Conservation (phyloP, 2,329 filamentous ascomycete genomes). For the Ophiostoma quercus region DNA sequence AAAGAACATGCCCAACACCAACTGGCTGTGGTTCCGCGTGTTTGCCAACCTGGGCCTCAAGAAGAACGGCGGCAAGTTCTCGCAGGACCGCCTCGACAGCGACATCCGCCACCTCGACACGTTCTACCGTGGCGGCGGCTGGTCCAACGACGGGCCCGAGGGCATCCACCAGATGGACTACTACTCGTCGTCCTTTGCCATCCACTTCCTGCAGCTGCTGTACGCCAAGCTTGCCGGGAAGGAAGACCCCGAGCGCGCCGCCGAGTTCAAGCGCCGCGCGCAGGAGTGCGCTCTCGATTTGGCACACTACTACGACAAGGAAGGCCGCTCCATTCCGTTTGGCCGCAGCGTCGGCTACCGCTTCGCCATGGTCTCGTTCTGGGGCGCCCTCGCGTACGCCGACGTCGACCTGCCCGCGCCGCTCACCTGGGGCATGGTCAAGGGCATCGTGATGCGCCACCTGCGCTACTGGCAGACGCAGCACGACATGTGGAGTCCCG, state of each 20-base stretch:
- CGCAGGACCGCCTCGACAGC: slow-evolving; percentile 61
- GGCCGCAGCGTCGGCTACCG: slow-evolving; percentile 73
- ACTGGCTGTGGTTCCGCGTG: slow-evolving; percentile 77
- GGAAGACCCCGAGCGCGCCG: slow-evolving; percentile 59
- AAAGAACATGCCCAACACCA: slow-evolving; percentile 67
- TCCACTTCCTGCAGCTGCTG: slow-evolving; percentile 71
- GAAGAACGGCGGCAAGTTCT: slow-evolving; percentile 67
- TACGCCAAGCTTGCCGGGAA: slow-evolving; percentile 67
- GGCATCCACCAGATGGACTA: slow-evolving; percentile 82
- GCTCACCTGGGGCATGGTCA: slow-evolving; percentile 72
- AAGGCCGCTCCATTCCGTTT: slow-evolving; percentile 69
- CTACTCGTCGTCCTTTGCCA: slow-evolving; percentile 77
- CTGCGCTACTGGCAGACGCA: slow-evolving; percentile 76
- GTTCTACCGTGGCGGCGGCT: slow-evolving; percentile 75
- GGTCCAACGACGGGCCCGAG: slow-evolving; percentile 76
- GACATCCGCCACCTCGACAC: slow-evolving; percentile 75
- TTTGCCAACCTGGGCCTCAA: slow-evolving; percentile 76
- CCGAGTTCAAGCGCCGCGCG: slow-evolving; percentile 65
- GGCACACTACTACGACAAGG: slow-evolving; percentile 68
- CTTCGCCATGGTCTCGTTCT: slow-evolving; percentile 83
- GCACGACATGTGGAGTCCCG: slow-evolving; percentile 65
- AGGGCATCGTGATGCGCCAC: slow-evolving; percentile 68
- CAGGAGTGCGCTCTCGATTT: slow-evolving; percentile 64
- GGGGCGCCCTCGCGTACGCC: slow-evolving; percentile 71
- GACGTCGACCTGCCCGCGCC: slow-evolving; percentile 67